Conservation (phyloP, 2,329 filamentous ascomycete species). For the Aspergillus thermomutatus region DNA sequence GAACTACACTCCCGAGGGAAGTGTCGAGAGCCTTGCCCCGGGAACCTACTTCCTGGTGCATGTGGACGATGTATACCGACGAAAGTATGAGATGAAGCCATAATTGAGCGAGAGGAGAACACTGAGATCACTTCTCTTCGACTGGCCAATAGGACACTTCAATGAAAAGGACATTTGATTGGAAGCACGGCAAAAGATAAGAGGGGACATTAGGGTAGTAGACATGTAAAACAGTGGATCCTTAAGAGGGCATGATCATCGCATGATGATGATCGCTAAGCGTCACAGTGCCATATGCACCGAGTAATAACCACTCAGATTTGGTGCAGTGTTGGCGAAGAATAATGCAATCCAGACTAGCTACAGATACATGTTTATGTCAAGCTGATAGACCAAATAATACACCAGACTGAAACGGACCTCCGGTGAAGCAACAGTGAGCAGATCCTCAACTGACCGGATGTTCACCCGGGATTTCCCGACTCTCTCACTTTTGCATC, state of each 20-base stretch:
- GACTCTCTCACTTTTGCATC: too few species aligned
- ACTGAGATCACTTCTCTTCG: not conserved
- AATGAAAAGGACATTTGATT: too few species aligned
- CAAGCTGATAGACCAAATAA: not conserved
- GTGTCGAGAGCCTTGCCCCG: constrained; percentile 60
- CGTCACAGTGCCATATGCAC: not conserved
- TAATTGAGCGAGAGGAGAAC: constrained; percentile 29
- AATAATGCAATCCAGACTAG: not conserved
- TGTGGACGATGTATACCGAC: constrained; percentile 83
- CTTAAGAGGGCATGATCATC: too few species aligned
- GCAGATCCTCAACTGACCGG: not conserved
- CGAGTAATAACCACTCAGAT: too few species aligned
- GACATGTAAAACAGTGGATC: not conserved
- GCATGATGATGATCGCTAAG: not conserved
- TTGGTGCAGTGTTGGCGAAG: not conserved
- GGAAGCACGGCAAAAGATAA: not conserved
- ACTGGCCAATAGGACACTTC: not conserved
- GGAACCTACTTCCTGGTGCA: constrained; percentile 76
- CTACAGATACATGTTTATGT: too few species aligned
- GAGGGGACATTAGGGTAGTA: not conserved
- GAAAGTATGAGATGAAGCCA: constrained; percentile 72
- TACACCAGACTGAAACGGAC: not conserved
- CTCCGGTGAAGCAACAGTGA: not conserved
- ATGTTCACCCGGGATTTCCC: not conserved
- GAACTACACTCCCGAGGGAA: constrained; percentile 68